Evolutionary conservation across 2,329 filamentous ascomycete genomes (phyloP).

Genomic region (Colletotrichum brevisporum): DNA sequence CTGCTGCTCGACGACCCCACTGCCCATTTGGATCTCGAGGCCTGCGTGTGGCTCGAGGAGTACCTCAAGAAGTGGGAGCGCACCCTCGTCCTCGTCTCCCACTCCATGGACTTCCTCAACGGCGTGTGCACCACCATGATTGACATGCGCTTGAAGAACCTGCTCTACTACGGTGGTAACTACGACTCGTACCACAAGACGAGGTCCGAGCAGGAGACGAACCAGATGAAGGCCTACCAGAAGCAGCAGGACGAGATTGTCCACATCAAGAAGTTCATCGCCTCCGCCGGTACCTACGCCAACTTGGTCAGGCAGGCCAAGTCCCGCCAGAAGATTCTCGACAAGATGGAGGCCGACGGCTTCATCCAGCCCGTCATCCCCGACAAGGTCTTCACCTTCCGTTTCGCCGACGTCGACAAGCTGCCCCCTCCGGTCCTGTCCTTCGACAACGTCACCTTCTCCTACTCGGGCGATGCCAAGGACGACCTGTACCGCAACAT

Average conservation of each 20-base stretch:
- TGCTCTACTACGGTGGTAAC: constrained; percentile 99
- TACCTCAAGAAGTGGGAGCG: constrained; percentile 99
- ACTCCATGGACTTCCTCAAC: constrained; percentile 99
- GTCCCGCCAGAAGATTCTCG: constrained; percentile 98
- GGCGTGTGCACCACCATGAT: constrained; percentile 99
- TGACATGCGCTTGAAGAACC: constrained; percentile 91
- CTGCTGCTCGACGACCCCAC: constrained; percentile 98
- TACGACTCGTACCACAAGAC: constrained; percentile 99
- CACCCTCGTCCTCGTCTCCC: constrained; percentile 95
- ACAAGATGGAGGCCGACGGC: constrained; percentile 99
- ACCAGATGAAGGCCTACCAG: constrained; percentile 98
- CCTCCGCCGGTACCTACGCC: constrained; percentile 99
- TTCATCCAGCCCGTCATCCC: constrained; percentile 92
- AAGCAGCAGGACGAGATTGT: constrained; percentile 99
- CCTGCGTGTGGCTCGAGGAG: constrained; percentile 99
- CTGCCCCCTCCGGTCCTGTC: constrained; percentile 97
- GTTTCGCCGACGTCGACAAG: constrained; percentile 99
- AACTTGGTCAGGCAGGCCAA: constrained; percentile 99
- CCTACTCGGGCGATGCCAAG: constrained; percentile 89
- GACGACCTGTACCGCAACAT: constrained; percentile 98
- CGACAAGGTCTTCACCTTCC: constrained; percentile 95
- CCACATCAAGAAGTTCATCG: constrained; percentile 99
- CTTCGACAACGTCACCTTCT: constrained; percentile 98
- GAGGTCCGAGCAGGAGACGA: constrained; percentile 91
- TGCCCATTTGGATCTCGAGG: constrained; percentile 98